Base-by-base conservation (phyloP, 805 yeast genomes). In the Ogataea methanolica region DNA sequence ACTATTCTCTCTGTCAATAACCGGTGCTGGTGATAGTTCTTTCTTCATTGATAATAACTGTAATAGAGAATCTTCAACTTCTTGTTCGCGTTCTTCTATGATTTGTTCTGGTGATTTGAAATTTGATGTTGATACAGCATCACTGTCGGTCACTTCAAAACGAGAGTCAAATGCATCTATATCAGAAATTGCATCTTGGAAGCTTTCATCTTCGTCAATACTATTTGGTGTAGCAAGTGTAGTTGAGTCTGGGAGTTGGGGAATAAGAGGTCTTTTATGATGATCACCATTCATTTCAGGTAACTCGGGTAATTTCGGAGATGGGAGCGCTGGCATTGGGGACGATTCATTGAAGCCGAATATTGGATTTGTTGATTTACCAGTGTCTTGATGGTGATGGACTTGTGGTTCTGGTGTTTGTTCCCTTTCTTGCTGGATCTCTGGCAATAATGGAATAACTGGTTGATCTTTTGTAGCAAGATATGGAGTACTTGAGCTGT, bases 41-140 rank as follows among this genome's bases (percentile, higher is more conserved):
- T 50, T 59, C 34, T 55, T 53, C 64, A 62, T 59, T 7, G 61
- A 57, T 9, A 61, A 42, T 23, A 62, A 42, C 40, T 62, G 67
- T 15, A 49, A 50, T 21, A 61, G 41, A 5, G 60, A 57, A 42
- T 61, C 65, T 22, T 58, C 63, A 23, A 44, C 46, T 36, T 50
- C 50, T 35, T 46, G 46, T 12, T 37, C 43, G 14, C 44, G 41
- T 21, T 45, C 44, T 33, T 44, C 43, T 12, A 35, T 39, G 15
- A 23, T 33, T 16, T 37, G 22, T 12, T 43, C 44, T 3, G 44
- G 22, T 12, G 50, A 36, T 8, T 11, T 21, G 11, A 33, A 22
- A 19, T 14, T 14, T 11, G 37, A 9, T 1, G 38, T 12, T 29
- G 37, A 22, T 15, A 14, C 19, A 8, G 41, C 19, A 4, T 23